Conservation (phyloP, 1,284 basidiomycete genomes). For the Porodaedalea pini region DNA sequence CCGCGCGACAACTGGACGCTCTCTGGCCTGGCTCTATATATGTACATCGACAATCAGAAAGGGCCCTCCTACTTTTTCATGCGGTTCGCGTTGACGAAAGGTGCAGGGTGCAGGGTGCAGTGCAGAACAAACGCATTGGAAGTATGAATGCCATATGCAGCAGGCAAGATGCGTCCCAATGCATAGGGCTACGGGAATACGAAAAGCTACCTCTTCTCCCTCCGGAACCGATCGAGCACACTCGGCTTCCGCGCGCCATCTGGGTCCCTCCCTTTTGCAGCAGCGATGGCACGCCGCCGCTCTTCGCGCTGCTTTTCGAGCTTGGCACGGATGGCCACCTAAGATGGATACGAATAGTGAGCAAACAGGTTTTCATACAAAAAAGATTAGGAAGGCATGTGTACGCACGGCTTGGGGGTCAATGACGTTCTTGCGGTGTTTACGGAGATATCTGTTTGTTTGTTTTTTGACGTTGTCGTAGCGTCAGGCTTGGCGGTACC, state of each 20-base stretch:
- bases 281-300: constrained; percentile 42
- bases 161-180: too few relatives aligned
- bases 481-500: neutral
- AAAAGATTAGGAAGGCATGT: neutral
- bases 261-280: constrained; percentile 37
- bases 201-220: constrained; percentile 18
- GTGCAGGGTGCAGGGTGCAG: too few relatives aligned
- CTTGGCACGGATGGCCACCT: constrained; percentile 69
- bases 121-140: neutral
- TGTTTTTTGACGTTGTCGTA: too few relatives aligned
- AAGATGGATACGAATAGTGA: neutral
- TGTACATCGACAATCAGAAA: too few relatives aligned
- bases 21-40: too few relatives aligned
- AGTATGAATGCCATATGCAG: neutral
- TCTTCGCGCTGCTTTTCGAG: constrained; percentile 62
- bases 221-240: constrained; percentile 65
- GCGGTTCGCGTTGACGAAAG: too few relatives aligned
- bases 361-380: constrained; percentile 2
- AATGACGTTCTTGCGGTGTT: constrained; percentile 90
- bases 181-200: too few relatives aligned
- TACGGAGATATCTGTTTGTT: constrained; percentile 72
- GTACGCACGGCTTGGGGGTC: constrained; percentile 73
- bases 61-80: too few relatives aligned
- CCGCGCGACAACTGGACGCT: too few relatives aligned
- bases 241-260: constrained; percentile 45